Base-by-base conservation (phyloP, 2,329 filamentous ascomycete species). In the Exserohilum turcica region DNA sequence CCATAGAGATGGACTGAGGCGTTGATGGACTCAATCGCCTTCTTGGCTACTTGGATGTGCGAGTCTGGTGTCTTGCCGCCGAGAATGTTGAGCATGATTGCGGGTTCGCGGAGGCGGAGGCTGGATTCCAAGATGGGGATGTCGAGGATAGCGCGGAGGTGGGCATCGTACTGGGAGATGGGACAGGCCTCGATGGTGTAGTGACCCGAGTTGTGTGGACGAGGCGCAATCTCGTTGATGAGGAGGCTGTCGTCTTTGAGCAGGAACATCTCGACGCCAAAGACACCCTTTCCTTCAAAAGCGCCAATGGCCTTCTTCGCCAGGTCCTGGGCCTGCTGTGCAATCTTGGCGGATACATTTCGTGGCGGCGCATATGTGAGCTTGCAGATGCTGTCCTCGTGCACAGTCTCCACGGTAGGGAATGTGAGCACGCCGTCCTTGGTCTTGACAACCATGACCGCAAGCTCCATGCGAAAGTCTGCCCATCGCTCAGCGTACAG, bases 231-330 rank as follows among this genome's bases (percentile, higher is more conserved):
- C 76, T 96, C 92, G 74, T 96, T 96, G 64, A 97, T 83, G 52
- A 95, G 77, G 1, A 96, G 81, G 1, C 79, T 79, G 53, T 82
- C 85, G 65, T 94, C 86, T 43, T 86, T 78, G 9, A 92, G 83
- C 3, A 97, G 77, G 76, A 99, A 99, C 86, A 97, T 90, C 77
- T 99, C 94, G 0, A 97, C 93, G 0, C 93, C 94, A 74, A 97
- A 99, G 28, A 96, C 90, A 59, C 94, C 94, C 57, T 94, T 88
- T 45, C 94, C 94, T 79, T 87, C 86, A 48, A 99, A 88, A 45
- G 85, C 88, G 36, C 84, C 82, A 18, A 97, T 86, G 9, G 94
- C 92, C 52, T 89, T 86, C 63, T 86, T 85, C 0, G 92, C 94
- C 0, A 97, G 81, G 36, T 86, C 82, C 69, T 91, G 87, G 0